A percentile compares a stretch with the other conserved stretches of the same genome.
Evolutionary conservation across 2,329 filamentous ascomycete species (phyloP).

Genomic region (Capronia epimyces): DNA sequence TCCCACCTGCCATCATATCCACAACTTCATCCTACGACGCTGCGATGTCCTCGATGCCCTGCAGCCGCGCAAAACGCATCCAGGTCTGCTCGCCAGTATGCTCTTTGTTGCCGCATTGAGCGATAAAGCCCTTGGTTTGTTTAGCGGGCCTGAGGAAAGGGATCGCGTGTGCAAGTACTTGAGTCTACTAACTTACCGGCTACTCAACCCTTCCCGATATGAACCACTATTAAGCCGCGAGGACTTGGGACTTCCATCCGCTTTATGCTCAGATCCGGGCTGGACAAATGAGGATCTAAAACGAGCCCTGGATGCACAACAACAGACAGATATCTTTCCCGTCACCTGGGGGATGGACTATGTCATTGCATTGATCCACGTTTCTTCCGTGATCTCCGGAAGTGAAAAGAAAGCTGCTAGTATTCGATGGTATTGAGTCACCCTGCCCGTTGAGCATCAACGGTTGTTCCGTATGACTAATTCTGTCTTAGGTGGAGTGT

Average conservation of each 20-base stretch:
- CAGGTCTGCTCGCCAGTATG: slow-evolving; percentile 45
- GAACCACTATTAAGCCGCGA: slow-evolving; percentile 29
- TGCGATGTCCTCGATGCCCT: slow-evolving; percentile 41
- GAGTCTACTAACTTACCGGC: slow-evolving; percentile 35
- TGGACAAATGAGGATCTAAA: slow-evolving; percentile 22
- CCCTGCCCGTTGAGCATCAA: neutral
- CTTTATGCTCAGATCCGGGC: slow-evolving; percentile 15
- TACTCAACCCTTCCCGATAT: slow-evolving; percentile 27
- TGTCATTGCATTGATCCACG: slow-evolving; percentile 25
- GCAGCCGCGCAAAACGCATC: slow-evolving; percentile 40
- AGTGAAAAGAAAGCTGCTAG: slow-evolving; percentile 26
- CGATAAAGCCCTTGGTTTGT: slow-evolving; percentile 41
- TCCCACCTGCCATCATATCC: slow-evolving; percentile 45
- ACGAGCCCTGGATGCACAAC: slow-evolving; percentile 17
- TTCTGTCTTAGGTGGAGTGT: slow-evolving; percentile 17
- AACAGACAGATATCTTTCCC: slow-evolving; percentile 11
- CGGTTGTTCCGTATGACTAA: slow-evolving; percentile 1
- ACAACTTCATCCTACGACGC: slow-evolving; percentile 45
- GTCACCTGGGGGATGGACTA: slow-evolving; percentile 25
- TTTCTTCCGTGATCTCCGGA: slow-evolving; percentile 23
- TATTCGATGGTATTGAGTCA: slow-evolving; percentile 22
- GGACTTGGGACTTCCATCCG: slow-evolving; percentile 22
- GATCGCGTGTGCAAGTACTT: slow-evolving; percentile 31
- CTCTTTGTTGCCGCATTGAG: slow-evolving; percentile 48
- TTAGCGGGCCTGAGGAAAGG: slow-evolving; percentile 39